Percentiles rank a stretch among this genome's conserved stretches.
These are phyloP conservation scores for Hippophae rhamnoides DNA, from an alignment of 306 rosid species.

Conservation along the genomic window DNA sequence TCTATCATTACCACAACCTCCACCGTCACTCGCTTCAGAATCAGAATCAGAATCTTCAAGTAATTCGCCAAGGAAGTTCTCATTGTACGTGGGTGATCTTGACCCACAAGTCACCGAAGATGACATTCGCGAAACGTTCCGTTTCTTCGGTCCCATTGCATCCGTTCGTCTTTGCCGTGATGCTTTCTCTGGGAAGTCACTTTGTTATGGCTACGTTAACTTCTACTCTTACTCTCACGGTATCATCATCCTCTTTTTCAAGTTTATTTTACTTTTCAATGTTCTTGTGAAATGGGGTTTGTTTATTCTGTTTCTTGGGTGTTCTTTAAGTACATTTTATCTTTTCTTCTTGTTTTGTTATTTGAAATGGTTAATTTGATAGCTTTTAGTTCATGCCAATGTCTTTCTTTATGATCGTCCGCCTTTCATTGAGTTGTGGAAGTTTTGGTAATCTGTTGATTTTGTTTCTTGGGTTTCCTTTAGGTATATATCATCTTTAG, in stretches of 20 bases:
- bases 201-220: constrained; percentile 15
- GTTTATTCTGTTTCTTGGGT: no score
- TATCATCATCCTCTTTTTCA: not conserved
- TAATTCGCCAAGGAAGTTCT: not conserved
- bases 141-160: constrained; percentile 15
- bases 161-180: constrained; percentile 1
- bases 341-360: no score
- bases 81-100: constrained; percentile 18
- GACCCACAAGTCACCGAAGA: constrained; percentile 7
- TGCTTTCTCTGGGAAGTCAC: constrained; percentile 6
- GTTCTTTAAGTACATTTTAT: no score
- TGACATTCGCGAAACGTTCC: constrained; percentile 6
- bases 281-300: no score
- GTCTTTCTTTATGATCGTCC: no score
- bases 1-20: not conserved
- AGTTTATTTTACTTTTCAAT: not conserved
- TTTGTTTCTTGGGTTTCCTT: no score
- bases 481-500: no score
- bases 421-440: no score
- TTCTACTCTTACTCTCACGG: constrained; percentile 15
- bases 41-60: no score
- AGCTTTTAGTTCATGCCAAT: no score
- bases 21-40: not conserved
- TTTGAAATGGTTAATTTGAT: no score
- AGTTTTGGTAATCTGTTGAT: no score